Conservation (phyloP, 495 filamentous ascomycete species). For the Tetracladium setigerum region DNA sequence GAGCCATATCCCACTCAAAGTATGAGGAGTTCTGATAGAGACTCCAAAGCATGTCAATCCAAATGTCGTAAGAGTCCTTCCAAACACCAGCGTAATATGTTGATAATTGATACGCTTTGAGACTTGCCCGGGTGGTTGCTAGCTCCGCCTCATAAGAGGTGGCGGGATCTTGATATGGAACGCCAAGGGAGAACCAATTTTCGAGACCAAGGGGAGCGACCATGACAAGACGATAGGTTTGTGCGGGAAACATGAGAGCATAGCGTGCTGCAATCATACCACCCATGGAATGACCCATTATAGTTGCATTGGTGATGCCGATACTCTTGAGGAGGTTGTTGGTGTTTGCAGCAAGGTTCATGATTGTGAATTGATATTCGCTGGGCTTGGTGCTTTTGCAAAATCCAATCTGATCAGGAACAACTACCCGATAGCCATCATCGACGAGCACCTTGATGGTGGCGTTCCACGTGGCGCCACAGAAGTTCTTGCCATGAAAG, state of each 20-base stretch:
- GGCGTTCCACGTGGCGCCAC: slow-evolving; percentile 32
- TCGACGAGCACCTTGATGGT: slow-evolving; percentile 25
- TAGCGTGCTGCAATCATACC: slow-evolving; percentile 37
- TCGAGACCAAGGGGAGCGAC: slow-evolving; percentile 36
- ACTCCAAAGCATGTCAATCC: slow-evolving; percentile 38
- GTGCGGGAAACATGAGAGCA: slow-evolving; percentile 32
- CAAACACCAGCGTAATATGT: slow-evolving; percentile 35
- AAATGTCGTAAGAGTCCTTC: slow-evolving; percentile 31
- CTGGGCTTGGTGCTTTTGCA: slow-evolving; percentile 39
- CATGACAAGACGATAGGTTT: slow-evolving; percentile 23
- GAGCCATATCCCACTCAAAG: slow-evolving; percentile 30
- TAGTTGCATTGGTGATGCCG: slow-evolving; percentile 24
- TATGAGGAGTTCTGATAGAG: slow-evolving; percentile 29
- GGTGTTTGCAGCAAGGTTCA: slow-evolving; percentile 34
- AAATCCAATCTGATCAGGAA: slow-evolving; percentile 39
- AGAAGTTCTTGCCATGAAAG: slow-evolving; percentile 42
- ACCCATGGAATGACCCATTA: slow-evolving; percentile 40
- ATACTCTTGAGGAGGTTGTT: slow-evolving; percentile 26
- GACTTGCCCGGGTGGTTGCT: slow-evolving; percentile 26
- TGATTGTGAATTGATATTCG: slow-evolving; percentile 34
- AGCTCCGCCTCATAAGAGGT: slow-evolving; percentile 21
- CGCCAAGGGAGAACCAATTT: slow-evolving; percentile 34
- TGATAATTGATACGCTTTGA: slow-evolving; percentile 33
- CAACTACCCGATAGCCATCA: slow-evolving; percentile 34
- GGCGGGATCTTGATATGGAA: slow-evolving; percentile 31